Base-by-base conservation (phyloP, 441 rosid genomes). In the Manihot esculenta region DNA sequence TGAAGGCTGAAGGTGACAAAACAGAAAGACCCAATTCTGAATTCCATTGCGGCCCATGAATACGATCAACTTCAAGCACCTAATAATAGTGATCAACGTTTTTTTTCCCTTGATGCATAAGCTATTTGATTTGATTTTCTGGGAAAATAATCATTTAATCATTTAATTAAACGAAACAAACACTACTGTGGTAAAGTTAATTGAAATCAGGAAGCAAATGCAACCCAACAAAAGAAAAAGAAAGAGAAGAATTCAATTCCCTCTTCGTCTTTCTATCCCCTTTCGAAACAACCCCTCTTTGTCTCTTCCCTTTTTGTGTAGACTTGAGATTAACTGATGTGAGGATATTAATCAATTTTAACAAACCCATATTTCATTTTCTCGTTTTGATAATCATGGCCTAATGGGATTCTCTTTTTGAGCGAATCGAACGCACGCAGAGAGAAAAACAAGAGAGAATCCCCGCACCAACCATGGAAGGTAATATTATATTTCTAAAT, bases 381-480 rank as follows among this genome's bases (percentile, higher is more conserved):
- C 70, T 56, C 26, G 3, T 3, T 62, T 15, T 27, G 15, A 0
- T 66, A 0, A 15, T 69, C n/a, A 57, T 49, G 53, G 67, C 59
- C 47, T 50, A 51, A 50, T 60, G 80, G 74, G 80, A 66, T 78
- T 76, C 75, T 20, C 65, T 54, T 62, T 50, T 48, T 77, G 76
- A 76, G 33, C 44, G 73, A 62, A 66, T 65, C 71, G 41, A 26
- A 62, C 13, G 44, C n/a, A 63, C 58, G 8, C 26, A 26, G 1
- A 26, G 42, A 45, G 41, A 30, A 47, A 45, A 44, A 24, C 41
- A 30, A 68, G 70, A 45, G 72, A 56, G 61, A 71, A 24, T 55
- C 56, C 64, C 50, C 42, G 21, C 48, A 7, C n/a, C 41, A 53
- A 18, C 64, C 45, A 82, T 82, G 88, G 84, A 77, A 82, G 88